A percentile compares a stretch with the other conserved stretches of the same genome.
Conservation (phyloP, 2,329 filamentous ascomycete species). For the Sphaerulina populicola region DNA sequence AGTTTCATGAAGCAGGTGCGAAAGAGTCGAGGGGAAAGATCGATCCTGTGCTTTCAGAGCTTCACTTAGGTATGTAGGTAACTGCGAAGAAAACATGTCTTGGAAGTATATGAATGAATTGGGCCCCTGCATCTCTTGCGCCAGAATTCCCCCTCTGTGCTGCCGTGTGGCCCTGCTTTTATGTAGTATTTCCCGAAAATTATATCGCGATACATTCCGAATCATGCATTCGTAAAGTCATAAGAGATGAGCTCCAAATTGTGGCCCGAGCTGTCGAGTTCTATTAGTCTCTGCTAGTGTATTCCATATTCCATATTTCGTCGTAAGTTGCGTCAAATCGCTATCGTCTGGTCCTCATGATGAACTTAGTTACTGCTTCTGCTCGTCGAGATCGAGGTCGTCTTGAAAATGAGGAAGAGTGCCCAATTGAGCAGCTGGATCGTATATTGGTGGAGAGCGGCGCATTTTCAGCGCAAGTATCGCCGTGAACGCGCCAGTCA, state of each 20-base stretch:
- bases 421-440: constrained; percentile 1
- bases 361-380: neutral
- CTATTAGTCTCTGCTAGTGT: neutral
- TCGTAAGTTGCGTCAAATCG: neutral
- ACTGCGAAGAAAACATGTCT: neutral
- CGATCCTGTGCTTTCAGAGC: neutral
- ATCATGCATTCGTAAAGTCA: neutral
- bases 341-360: neutral
- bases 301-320: neutral
- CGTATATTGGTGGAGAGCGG: neutral
- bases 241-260: neutral
- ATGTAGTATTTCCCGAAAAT: neutral
- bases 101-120: too few relatives aligned
- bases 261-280: neutral
- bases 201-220: neutral
- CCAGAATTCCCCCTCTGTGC: neutral
- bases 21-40: neutral
- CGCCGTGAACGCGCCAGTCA: neutral
- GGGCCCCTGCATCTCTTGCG: too few relatives aligned
- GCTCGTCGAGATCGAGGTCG: constrained; percentile 6
- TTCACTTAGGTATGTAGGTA: neutral
- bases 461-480: neutral
- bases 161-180: neutral
- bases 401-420: neutral
- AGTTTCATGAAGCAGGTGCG: neutral